A percentile compares a stretch with the other conserved stretches of the same genome.
Evolutionary conservation across 371 early-diverging fungal genomes (phyloP).

Genomic region (Umbelopsis sp.): DNA sequence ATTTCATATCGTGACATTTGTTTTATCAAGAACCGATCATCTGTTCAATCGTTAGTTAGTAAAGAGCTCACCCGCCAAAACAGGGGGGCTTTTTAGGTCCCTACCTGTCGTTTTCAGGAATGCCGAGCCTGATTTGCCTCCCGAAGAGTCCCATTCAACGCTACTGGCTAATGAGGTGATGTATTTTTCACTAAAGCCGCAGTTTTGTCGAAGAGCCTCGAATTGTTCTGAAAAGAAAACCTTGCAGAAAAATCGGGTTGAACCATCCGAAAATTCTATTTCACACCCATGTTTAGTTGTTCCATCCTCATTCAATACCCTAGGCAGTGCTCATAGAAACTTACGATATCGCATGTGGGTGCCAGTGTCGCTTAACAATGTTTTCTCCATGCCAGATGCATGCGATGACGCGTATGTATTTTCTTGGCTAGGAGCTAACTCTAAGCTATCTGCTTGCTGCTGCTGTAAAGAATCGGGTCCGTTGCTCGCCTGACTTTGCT

Average conservation of each 20-base stretch:
- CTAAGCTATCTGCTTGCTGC: neutral
- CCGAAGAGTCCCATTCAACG: slow-evolving; percentile 81
- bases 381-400: slow-evolving; percentile 56
- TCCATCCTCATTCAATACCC: neutral
- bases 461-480: slow-evolving; percentile 3
- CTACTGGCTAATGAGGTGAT: slow-evolving; percentile 89
- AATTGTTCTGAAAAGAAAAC: slow-evolving; percentile 95
- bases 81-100: neutral
- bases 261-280: slow-evolving; percentile 74
- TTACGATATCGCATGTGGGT: slow-evolving; percentile 74
- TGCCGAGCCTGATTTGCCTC: slow-evolving; percentile 92
- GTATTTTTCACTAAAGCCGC: slow-evolving; percentile 83
- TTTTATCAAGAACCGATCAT: slow-evolving; percentile 94
- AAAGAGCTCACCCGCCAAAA: neutral
- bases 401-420: neutral
- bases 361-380: slow-evolving; percentile 66
- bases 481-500: slow-evolving; percentile 1
- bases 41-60: slow-evolving; percentile 35
- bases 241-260: slow-evolving; percentile 82
- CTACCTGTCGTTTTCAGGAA: slow-evolving; percentile 86
- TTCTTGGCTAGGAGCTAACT: neutral
- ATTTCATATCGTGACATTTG: slow-evolving; percentile 87
- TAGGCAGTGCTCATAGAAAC: slow-evolving; percentile 10
- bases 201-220: slow-evolving; percentile 85
- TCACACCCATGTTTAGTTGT: neutral